Base-by-base conservation (phyloP, 2,329 filamentous ascomycete species). In the Botrytis sinoallii region DNA sequence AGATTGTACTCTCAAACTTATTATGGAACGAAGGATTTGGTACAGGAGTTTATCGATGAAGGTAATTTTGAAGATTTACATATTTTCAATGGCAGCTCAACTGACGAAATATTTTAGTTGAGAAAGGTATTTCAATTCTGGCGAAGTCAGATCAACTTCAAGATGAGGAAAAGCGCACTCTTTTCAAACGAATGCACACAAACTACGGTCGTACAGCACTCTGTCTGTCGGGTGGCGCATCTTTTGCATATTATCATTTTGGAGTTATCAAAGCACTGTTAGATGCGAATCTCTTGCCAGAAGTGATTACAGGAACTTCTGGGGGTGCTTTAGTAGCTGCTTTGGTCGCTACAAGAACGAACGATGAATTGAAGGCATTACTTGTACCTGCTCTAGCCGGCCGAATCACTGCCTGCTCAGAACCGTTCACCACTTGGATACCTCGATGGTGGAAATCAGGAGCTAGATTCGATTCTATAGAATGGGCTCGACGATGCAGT, bases 1-100 rank as follows among this genome's bases (percentile, higher is more conserved):
- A 89, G 94, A 72, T 84, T 99, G n/a, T 99, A 99, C 82, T 97
- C 93, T 79, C 95, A 98, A 84, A 97, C 95, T 4, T 99, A 99
- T 81, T 97, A 94, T 78, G 96, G 96, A 46, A 98, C 96, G n/a
- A 99, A 99, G 83, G 90, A 96, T 75, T 83, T 98, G 76, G 93
- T 97, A 44, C 96, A 98, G 83, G 90, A 91, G 72, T 98, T 95
- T 80, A 85, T 97, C 63, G 93, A 98, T 75, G 95, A 98, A 83
- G 86, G 90, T 91, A 82, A 85, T 48, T 66, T 78, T 78, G 81
- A 32, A 48, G 10, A 16, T 61, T 44, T 78, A 82, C 73, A 4
- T 64, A 20, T 42, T n/a, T 16, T 76, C 52, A 32, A 1, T 9
- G 60, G 59, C 29, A 32, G 32, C 40, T 67, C 16, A 29, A 66